phyloP scores from a whole-genome alignment of 441 rosid species.

The Erodium texanum region DNA sequence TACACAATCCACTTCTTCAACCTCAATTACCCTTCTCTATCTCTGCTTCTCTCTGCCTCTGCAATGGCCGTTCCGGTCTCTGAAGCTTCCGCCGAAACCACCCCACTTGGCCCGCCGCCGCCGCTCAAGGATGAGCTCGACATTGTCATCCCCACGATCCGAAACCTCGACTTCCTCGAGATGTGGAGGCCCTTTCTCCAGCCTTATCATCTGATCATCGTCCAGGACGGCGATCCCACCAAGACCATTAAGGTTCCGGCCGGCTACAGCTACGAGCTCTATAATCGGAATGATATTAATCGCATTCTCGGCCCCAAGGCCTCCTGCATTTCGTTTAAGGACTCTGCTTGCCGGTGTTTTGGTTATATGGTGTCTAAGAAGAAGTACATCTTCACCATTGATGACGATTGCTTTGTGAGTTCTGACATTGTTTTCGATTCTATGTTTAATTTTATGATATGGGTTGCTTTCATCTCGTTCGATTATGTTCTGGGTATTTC shows the following conservation, averaged over 20 bases:
- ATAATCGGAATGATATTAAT: conserved; percentile 80
- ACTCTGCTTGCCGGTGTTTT: conserved; percentile 93
- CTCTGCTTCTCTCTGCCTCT: neutral
- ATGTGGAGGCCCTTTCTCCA: conserved; percentile 94
- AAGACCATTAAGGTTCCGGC: conserved; percentile 73
- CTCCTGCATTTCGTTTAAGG: conserved; percentile 91
- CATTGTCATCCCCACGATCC: conserved; percentile 75
- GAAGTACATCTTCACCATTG: conserved; percentile 90
- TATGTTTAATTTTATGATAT: no score
- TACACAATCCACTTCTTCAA: neutral
- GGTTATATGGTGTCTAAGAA: conserved; percentile 94
- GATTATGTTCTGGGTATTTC: no score
- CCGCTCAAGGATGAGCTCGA: conserved; percentile 71
- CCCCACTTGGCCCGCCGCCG: conserved; percentile 43
- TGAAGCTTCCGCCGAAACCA: neutral
- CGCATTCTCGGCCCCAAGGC: conserved; percentile 85
- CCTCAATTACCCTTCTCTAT: neutral
- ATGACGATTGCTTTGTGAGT: conserved; percentile 94
- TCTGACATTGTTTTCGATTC: neutral
- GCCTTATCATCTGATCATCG: conserved; percentile 89
- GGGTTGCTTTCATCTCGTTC: no score
- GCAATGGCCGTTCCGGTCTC: neutral
- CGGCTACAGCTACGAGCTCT: conserved; percentile 84
- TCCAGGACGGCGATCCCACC: conserved; percentile 90
- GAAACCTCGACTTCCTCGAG: conserved; percentile 84